phyloP scores from a whole-genome alignment of 2,329 filamentous ascomycete genomes.

The Neocucurbitaria cava region DNA sequence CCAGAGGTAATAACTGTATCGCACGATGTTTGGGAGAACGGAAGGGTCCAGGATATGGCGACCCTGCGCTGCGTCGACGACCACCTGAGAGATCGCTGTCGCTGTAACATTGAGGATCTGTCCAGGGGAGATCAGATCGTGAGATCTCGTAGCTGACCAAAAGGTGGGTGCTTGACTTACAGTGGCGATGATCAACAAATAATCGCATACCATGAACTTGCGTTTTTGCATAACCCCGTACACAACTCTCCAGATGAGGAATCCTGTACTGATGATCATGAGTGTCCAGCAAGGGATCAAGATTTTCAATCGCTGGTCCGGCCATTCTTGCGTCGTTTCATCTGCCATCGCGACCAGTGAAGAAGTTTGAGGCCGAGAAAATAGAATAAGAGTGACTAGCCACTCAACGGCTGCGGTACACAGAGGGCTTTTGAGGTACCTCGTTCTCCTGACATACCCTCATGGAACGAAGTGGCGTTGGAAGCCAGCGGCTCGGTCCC shows the following conservation, averaged over 20 bases:
- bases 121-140: background rate
- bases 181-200: constrained; percentile 34
- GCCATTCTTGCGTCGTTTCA: constrained; percentile 27
- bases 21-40: constrained; percentile 17
- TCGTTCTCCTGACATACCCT: background rate
- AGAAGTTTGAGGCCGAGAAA: background rate
- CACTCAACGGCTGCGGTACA: constrained; percentile 1
- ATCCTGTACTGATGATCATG: constrained; percentile 27
- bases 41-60: constrained; percentile 34
- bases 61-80: constrained; percentile 27
- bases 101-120: constrained; percentile 28
- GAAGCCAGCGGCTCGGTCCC: background rate
- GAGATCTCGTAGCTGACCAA: constrained; percentile 4
- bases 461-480: background rate
- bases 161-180: constrained; percentile 19
- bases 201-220: constrained; percentile 33
- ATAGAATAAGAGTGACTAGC: constrained; percentile 1
- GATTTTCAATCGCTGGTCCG: constrained; percentile 28
- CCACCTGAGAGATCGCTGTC: constrained; percentile 14
- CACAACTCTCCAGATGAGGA: constrained; percentile 32
- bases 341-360: constrained; percentile 16
- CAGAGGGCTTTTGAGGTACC: constrained; percentile 4
- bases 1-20: constrained; percentile 33
- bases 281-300: constrained; percentile 27
- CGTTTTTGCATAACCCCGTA: constrained; percentile 27